Base-by-base conservation (phyloP, 176 grass and related monocot species). In the Oryza nivara region DNA sequence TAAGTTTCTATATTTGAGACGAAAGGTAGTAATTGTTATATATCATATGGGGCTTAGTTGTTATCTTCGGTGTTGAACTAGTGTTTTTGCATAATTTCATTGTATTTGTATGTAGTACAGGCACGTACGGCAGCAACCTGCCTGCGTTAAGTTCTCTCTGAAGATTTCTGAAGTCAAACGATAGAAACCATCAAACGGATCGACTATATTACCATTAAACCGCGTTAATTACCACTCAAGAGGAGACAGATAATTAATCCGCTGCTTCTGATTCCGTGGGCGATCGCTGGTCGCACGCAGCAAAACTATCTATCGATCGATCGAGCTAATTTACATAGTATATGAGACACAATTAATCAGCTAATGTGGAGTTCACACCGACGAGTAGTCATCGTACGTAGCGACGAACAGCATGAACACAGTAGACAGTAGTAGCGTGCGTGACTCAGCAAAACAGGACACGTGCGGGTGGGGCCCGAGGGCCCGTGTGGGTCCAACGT, bases 401-500 rank as follows among this genome's bases (percentile, higher is more conserved):
- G 56, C 56, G 0, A 22, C 10, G 56, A 61, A 12, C 56, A 63
- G 58, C 58, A 13, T 4, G n/a, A 63, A 23, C 58, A 63, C 58
- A 63, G 52, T 7, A 0, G 35, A 36, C 35, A 36, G 16, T 8
- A 19, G 51, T 6, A 17, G 58, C 56, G 10, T 30, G 25, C 13
- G 15, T 11, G 81, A 67, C 67, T 67, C 23, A 63, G 71, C 6
- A 35, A 14, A 66, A 72, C 66, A 86, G 12, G 47, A 44, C 75
- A 91, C 70, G 89, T 76, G 89, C 23, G 44, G 75, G 64, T 26
- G 76, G 76, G 89, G 76, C 17, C 89, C 84, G 3, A 14, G 43
- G 48, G 61, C 32, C 48, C 11, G 20, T 75, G 63, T 66, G 69
- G 48, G 23, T 81, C 86, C 86, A 87, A 93, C 84, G 89, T 93